Conservation (phyloP, 179 eudicot genomes). For the Corrigiola litoralis region DNA sequence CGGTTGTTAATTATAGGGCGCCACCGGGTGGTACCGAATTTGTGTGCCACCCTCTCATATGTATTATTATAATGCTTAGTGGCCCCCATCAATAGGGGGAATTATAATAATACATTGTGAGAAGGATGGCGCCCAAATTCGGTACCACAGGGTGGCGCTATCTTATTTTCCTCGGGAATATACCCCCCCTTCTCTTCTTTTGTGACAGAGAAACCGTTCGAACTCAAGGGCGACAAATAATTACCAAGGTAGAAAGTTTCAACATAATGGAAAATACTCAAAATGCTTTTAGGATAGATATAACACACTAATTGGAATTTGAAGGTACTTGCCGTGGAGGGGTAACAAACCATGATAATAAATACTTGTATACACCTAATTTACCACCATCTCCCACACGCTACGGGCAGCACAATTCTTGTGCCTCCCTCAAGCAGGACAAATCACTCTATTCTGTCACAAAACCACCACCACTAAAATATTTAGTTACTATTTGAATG, state of each 20-base stretch:
- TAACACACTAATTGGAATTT: background rate
- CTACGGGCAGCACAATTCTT: constrained; percentile 64
- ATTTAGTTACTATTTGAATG: background rate
- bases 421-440: constrained; percentile 38
- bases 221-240: background rate
- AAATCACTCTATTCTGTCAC: constrained; percentile 5
- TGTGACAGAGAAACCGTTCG: no score
- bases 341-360: background rate
- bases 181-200: no score
- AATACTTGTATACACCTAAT: background rate
- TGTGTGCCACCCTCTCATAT: no score
- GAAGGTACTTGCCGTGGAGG: constrained; percentile 10
- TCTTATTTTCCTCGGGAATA: no score
- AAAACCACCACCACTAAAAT: constrained; percentile 12
- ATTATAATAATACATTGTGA: no score
- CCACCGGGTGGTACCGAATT: no score
- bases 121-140: no score
- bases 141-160: no score
- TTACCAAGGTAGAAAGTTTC: background rate
- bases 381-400: constrained; percentile 37
- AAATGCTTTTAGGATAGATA: background rate
- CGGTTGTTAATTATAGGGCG: no score
- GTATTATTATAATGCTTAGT: no score
- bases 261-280: background rate
- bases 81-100: no score